Conservation (phyloP, 768 basidiomycete genomes). For the Boletellus sp. region DNA sequence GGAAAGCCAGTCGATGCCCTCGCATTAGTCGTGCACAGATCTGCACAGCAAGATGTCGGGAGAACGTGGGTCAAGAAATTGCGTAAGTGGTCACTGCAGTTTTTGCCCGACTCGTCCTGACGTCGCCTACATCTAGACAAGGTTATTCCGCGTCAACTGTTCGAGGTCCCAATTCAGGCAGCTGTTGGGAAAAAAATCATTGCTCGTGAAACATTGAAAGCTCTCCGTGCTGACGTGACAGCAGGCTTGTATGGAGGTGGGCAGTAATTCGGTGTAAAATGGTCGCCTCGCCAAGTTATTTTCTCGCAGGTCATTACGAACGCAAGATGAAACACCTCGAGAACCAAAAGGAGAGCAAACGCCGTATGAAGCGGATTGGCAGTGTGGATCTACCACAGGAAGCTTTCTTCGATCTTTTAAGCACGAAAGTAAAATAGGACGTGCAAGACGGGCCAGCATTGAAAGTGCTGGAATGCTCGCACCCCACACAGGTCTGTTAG, state of each 20-base stretch:
- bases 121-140: slow-evolving; percentile 50
- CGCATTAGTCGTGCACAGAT: slow-evolving; percentile 86
- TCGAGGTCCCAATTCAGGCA: slow-evolving; percentile 95
- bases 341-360: slow-evolving; percentile 92
- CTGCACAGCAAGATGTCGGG: slow-evolving; percentile 69
- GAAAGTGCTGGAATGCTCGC: not conserved
- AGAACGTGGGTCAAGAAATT: slow-evolving; percentile 89
- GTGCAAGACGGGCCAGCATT: not conserved
- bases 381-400: slow-evolving; percentile 90
- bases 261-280: slow-evolving; percentile 5
- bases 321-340: slow-evolving; percentile 87
- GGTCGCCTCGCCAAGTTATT: not conserved
- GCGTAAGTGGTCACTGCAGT: slow-evolving; percentile 48
- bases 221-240: slow-evolving; percentile 87
- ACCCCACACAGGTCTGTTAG: slow-evolving; percentile 9
- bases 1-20: slow-evolving; percentile 89
- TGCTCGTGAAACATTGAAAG: slow-evolving; percentile 84
- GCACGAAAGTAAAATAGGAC: slow-evolving; percentile 44
- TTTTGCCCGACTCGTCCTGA: not conserved
- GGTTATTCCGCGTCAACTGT: slow-evolving; percentile 88
- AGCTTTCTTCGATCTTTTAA: slow-evolving; percentile 90
- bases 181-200: slow-evolving; percentile 83
- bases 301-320: slow-evolving; percentile 73
- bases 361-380: slow-evolving; percentile 83
- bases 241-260: slow-evolving; percentile 88